Evolutionary conservation across 345 rosid genomes (phyloP), one percentile per base, ranked within the genome.

Genomic region (Linum trigynum): DNA sequence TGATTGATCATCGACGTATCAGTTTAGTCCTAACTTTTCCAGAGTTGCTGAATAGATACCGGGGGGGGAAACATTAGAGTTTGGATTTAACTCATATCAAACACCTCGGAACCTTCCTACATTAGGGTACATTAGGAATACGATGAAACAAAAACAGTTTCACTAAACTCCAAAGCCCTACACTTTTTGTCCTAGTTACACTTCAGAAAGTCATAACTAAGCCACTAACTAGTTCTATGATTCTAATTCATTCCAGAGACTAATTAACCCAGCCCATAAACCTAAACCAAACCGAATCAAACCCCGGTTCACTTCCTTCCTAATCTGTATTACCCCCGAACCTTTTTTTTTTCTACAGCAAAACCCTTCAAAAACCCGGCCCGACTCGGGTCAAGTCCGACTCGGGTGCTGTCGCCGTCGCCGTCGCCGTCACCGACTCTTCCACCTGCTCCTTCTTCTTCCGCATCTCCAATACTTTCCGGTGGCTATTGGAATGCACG

Each of bases 391-490:
- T 48, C 53, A 9, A 76, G 64, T 43, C 67, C 69, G 68, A 72
- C 5, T 45, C 69, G 23, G 79, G 38, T 3, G 69, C 76, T 41
- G 71, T 9, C 16, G 42, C 78, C 0, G 32, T 1, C 32, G 1
- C 32, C 32, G 32, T 23, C 5, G 43, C 53, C 45, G 55, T 23
- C 32, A 23, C 32, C 32, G 32, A 23, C 32, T 23, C 32, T 9
- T 75, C 85, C 7, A 78, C 41, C 63, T 62, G 71, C 69, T 78
- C 82, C 77, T 82, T 90, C 81, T 79, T 74, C 71, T 78, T 80
- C 23, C 98, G 78, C 82, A 92, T 82, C 77, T 92, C 98, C 55
- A 90, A 67, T 60, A 92, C 98, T 74, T 86, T 90, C 62, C 94
- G 74, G 78, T 90, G 98, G 65, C 86, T 88, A 78, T 92, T 90